Conservation (phyloP, 2,329 filamentous ascomycete genomes). For the Coniosporium tulheliwenetii region DNA sequence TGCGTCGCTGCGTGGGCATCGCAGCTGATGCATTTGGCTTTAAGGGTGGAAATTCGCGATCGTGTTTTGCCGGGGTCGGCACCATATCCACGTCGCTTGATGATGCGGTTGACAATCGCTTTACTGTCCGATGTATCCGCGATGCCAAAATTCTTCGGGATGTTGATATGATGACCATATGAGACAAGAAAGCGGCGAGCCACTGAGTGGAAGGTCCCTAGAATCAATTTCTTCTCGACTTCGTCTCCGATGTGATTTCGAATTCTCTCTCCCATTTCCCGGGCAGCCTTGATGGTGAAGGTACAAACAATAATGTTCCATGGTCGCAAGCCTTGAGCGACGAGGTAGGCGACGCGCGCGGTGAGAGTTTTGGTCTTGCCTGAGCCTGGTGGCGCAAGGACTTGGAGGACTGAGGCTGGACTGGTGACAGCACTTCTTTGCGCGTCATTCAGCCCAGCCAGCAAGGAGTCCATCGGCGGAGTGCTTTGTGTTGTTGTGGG, state of each 20-base stretch:
- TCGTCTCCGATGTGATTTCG: conserved; percentile 65
- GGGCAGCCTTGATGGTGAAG: conserved; percentile 89
- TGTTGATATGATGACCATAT: conserved; percentile 72
- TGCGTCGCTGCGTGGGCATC: conserved; percentile 24
- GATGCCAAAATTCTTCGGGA: conserved; percentile 76
- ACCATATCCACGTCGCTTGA: conserved; percentile 53
- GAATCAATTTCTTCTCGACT: conserved; percentile 57
- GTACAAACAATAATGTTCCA: conserved; percentile 89
- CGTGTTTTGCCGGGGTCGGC: conserved; percentile 59
- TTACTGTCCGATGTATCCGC: conserved; percentile 71
- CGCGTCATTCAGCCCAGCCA: conserved; percentile 47
- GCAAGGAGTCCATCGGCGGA: conserved; percentile 33
- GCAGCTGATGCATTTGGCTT: conserved; percentile 37
- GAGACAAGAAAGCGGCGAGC: conserved; percentile 66
- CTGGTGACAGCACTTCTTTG: conserved; percentile 51
- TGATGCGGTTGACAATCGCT: conserved; percentile 66
- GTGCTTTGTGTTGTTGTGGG: not conserved
- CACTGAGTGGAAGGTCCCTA: conserved; percentile 94
- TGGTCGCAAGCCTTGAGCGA: conserved; percentile 57
- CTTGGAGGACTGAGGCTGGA: conserved; percentile 41
- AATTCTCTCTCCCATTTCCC: conserved; percentile 85
- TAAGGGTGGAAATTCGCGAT: conserved; percentile 54
- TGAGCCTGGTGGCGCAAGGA: conserved; percentile 48
- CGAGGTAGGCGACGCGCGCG: conserved; percentile 77
- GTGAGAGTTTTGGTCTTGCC: conserved; percentile 95